A percentile compares a stretch with the other conserved stretches of the same genome.
These are phyloP conservation scores for Rhizopus arrhizus DNA, from an alignment of 371 early-diverging fungal genomes.

Conservation along the genomic window DNA sequence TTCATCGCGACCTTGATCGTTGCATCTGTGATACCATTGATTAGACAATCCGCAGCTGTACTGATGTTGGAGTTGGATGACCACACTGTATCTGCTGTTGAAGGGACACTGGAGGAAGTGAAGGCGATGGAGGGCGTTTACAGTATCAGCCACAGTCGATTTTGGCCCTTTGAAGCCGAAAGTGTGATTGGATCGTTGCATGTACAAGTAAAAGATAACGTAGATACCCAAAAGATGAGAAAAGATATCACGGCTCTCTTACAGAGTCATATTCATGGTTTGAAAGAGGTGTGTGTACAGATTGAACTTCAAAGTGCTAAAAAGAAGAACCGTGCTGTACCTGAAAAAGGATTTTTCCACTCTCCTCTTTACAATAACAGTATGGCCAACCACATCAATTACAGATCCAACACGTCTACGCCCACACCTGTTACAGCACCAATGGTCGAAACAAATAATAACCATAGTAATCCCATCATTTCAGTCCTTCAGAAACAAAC, in stretches of 20 bases:
- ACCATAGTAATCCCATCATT: conserved; percentile 6
- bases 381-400: conserved; percentile 14
- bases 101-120: conserved; percentile 59
- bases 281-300: conserved; percentile 56
- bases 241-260: conserved; percentile 36
- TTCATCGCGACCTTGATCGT: conserved; percentile 89
- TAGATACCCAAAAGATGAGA: conserved; percentile 38
- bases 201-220: conserved; percentile 48
- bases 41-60: conserved; percentile 67
- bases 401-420: conserved; percentile 11
- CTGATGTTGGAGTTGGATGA: conserved; percentile 63
- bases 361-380: conserved; percentile 23
- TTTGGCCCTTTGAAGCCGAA: conserved; percentile 68
- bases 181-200: conserved; percentile 62
- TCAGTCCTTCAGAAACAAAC: conserved; percentile 29
- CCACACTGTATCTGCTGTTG: conserved; percentile 45
- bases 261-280: conserved; percentile 47
- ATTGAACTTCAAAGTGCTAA: conserved; percentile 44
- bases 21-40: conserved; percentile 82
- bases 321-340: conserved; percentile 20
- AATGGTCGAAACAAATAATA: neutral
- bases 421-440: neutral
- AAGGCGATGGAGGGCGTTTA: conserved; percentile 50
- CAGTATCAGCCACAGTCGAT: conserved; percentile 50
- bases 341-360: conserved; percentile 40